These are phyloP conservation scores for Taiozyma sp. DNA, from an alignment of 1,139 yeast species.

Conservation along the genomic window DNA sequence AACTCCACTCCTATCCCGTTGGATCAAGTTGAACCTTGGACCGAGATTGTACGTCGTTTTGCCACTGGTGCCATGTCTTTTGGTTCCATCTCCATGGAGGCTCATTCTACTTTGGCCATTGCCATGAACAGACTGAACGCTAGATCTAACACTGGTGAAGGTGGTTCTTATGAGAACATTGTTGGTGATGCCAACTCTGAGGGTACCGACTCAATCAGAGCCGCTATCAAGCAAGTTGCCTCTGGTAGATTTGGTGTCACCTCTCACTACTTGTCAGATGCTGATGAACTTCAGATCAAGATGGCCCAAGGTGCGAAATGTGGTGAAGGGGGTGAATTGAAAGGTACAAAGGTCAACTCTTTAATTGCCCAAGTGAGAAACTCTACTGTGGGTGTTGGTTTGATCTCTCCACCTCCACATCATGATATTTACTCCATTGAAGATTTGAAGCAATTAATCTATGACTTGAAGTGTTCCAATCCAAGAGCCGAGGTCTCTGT, in stretches of 20 bases:
- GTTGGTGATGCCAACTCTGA: slow-evolving; percentile 77
- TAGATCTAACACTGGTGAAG: slow-evolving; percentile 97
- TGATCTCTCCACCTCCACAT: slow-evolving; percentile 97
- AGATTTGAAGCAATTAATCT: slow-evolving; percentile 93
- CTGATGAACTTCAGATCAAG: slow-evolving; percentile 95
- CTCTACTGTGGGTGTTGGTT: slow-evolving; percentile 94
- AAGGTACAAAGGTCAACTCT: slow-evolving; percentile 79
- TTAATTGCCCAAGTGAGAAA: slow-evolving; percentile 94
- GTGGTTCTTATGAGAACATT: slow-evolving; percentile 83
- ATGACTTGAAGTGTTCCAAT: slow-evolving; percentile 93
- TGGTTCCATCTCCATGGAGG: slow-evolving; percentile 98
- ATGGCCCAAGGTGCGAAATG: slow-evolving; percentile 99
- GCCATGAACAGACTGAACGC: slow-evolving; percentile 99
- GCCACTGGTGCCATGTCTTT: slow-evolving; percentile 99
- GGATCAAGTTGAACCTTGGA: slow-evolving; percentile 99
- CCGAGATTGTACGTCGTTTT: slow-evolving; percentile 94
- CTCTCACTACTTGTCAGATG: slow-evolving; percentile 88
- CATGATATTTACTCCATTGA: slow-evolving; percentile 98
- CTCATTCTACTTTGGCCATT: slow-evolving; percentile 94
- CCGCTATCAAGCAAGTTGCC: slow-evolving; percentile 96
- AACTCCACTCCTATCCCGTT: slow-evolving; percentile 72
- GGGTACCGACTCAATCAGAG: slow-evolving; percentile 96
- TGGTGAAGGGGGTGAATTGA: slow-evolving; percentile 99
- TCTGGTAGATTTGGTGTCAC: slow-evolving; percentile 99
- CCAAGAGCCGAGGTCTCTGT: slow-evolving; percentile 97